Percentiles rank a stretch among this genome's conserved stretches.
Conservation (phyloP, 139 green algal genomes). For the Ettlia oleoabundans region DNA sequence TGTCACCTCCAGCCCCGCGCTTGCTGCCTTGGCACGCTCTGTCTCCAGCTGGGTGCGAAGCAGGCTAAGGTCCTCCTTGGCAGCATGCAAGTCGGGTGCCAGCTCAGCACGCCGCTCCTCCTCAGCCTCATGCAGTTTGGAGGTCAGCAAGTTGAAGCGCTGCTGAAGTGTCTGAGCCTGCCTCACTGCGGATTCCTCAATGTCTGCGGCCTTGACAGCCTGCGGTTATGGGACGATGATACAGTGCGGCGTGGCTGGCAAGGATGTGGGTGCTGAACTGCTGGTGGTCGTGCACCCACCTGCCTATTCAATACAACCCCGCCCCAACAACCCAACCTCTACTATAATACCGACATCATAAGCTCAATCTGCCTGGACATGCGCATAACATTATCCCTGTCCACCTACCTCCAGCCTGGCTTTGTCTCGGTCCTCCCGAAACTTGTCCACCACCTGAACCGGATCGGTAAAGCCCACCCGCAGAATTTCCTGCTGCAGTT, state of each 20-base stretch:
- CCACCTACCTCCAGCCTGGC: not conserved
- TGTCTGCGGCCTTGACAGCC: not conserved
- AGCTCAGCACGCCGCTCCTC: constrained; percentile 39
- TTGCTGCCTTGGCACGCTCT: constrained; percentile 26
- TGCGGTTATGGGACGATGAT: not conserved
- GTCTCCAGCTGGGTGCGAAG: constrained; percentile 29
- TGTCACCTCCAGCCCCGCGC: not conserved
- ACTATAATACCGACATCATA: not conserved
- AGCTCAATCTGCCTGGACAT: not conserved
- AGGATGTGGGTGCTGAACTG: not conserved
- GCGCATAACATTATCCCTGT: not conserved
- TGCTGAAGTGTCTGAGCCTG: not conserved
- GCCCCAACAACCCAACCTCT: not conserved
- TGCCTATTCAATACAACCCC: not conserved
- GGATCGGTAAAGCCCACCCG: not conserved
- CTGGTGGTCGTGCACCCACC: not conserved
- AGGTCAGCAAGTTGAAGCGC: not conserved
- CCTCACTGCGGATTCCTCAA: constrained; percentile 3
- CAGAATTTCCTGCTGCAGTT: not conserved
- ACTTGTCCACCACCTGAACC: constrained; percentile 18
- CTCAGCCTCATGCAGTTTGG: constrained; percentile 11
- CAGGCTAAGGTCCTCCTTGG: constrained; percentile 30
- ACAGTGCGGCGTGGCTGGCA: too few relatives aligned
- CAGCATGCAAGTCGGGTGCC: constrained; percentile 24
- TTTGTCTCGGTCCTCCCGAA: not conserved